These are phyloP conservation scores for Cladosporium phlei DNA, from an alignment of 2,329 filamentous ascomycete genomes.

Conservation along the genomic window DNA sequence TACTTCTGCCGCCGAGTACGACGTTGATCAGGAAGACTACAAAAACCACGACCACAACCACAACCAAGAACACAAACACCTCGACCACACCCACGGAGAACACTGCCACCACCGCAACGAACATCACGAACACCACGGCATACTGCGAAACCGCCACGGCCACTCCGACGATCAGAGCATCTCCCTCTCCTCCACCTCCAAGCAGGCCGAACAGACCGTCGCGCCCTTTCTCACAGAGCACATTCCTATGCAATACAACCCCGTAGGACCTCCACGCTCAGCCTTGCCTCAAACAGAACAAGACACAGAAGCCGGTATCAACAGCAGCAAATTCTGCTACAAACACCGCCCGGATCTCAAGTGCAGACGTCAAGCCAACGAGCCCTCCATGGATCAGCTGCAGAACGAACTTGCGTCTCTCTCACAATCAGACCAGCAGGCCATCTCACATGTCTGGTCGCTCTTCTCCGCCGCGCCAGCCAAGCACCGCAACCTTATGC, in stretches of 20 bases:
- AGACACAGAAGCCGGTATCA: slow-evolving; percentile 36
- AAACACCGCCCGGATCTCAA: slow-evolving; percentile 90
- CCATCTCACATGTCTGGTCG: slow-evolving; percentile 96
- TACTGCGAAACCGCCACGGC: slow-evolving; percentile 24
- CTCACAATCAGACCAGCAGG: slow-evolving; percentile 81
- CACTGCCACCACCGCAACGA: slow-evolving; percentile 33
- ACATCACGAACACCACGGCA: slow-evolving; percentile 24
- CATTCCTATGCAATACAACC: slow-evolving; percentile 83
- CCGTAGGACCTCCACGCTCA: slow-evolving; percentile 43
- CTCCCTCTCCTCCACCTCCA: slow-evolving; percentile 44
- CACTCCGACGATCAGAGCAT: slow-evolving; percentile 30
- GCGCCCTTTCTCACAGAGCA: slow-evolving; percentile 86
- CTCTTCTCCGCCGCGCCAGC: slow-evolving; percentile 92
- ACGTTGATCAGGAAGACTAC: slow-evolving; percentile 3
- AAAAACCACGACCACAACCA: slow-evolving; percentile 3
- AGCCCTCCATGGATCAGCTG: slow-evolving; percentile 91
- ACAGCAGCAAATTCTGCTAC: slow-evolving; percentile 91
- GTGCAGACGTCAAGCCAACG: slow-evolving; percentile 86
- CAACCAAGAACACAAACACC: slow-evolving; percentile 13
- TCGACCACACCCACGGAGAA: slow-evolving; percentile 20
- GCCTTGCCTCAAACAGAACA: slow-evolving; percentile 20
- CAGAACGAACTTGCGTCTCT: slow-evolving; percentile 81
- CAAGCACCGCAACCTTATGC: slow-evolving; percentile 91
- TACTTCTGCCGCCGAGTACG: slow-evolving; percentile 19
- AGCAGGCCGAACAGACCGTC: slow-evolving; percentile 71